Evolutionary conservation across 2,329 filamentous ascomycete species (phyloP), one percentile per base, ranked within the genome.

Genomic region (Aspergillus japonicus): DNA sequence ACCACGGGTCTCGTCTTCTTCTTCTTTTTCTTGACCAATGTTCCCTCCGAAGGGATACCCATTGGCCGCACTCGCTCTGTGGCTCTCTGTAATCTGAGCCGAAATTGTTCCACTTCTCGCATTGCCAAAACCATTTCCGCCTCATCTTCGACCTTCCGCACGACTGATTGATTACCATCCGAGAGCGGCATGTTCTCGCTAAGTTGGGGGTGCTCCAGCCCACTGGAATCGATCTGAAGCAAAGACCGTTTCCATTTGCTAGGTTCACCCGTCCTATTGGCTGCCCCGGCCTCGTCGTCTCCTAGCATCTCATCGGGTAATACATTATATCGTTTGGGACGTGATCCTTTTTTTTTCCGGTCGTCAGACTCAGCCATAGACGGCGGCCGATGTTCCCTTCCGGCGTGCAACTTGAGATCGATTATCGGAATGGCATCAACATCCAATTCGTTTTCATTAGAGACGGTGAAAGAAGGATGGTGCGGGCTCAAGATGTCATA

Each of bases 391-490:
- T 33, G n/a, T 29, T 74, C 75, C 8, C 83, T 73, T 61, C 83
- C 39, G 16, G 14, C 84, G 33, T 88, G 87, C 7, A 97, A 83
- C 62, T 96, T 88, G 50, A 99, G 83, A 72, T 96, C 88, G 87
- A 99, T 95, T 69, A 99, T 94, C 2, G 95, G 95, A 68, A 99
- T 99, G 2, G 91, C 86, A 75, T 99, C 95, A 48, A 99, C 89
- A 71, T 99, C 94, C 8, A 98, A 80, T 49, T 90, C 89, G 2
- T 89, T 87, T 2, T 88, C 89, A 70, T 94, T 93, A 59, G 86
- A 87, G 59, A 83, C 87, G 60, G 86, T 83, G 3, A 90, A 80
- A 59, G 95, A 91, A 64, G 86, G 90, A 69, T 94, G 90, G 53
- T 95, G 87, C 0, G 91, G 91, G 0, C 90, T 94, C 0, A 89